phyloP scores from a whole-genome alignment of 371 early-diverging fungal genomes.

The Mucor piriformis region DNA sequence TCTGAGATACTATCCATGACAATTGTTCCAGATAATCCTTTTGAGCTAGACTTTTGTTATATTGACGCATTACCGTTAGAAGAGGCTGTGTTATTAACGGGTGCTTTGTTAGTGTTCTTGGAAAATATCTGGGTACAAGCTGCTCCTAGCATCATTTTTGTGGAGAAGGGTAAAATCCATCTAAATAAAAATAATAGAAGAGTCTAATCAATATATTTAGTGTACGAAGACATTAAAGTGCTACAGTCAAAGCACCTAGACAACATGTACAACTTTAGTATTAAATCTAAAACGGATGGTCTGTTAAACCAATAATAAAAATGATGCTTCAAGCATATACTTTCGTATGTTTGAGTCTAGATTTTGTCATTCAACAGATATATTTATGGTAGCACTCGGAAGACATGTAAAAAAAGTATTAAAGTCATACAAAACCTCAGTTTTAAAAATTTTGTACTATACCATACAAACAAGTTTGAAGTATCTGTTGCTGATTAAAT shows the following conservation, averaged over 20 bases:
- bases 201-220: no score
- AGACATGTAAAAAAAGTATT: no score
- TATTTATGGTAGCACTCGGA: no score
- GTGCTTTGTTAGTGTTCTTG: constrained; percentile 71
- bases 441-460: no score
- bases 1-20: constrained; percentile 68
- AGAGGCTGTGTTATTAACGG: constrained; percentile 65
- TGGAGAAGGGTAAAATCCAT: constrained; percentile 41
- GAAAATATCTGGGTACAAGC: constrained; percentile 62
- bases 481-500: no score
- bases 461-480: no score
- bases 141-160: constrained; percentile 38
- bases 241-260: constrained; percentile 15
- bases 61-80: constrained; percentile 64
- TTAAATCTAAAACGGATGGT: not conserved
- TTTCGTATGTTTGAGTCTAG: no score
- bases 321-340: no score
- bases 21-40: constrained; percentile 68
- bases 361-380: no score
- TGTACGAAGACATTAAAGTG: constrained; percentile 6
- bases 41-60: constrained; percentile 65
- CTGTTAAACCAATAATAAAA: no score
- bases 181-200: no score
- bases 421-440: no score
- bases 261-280: not conserved